Conservation (phyloP, 768 basidiomycete genomes). For the Mrakia blollopis region DNA sequence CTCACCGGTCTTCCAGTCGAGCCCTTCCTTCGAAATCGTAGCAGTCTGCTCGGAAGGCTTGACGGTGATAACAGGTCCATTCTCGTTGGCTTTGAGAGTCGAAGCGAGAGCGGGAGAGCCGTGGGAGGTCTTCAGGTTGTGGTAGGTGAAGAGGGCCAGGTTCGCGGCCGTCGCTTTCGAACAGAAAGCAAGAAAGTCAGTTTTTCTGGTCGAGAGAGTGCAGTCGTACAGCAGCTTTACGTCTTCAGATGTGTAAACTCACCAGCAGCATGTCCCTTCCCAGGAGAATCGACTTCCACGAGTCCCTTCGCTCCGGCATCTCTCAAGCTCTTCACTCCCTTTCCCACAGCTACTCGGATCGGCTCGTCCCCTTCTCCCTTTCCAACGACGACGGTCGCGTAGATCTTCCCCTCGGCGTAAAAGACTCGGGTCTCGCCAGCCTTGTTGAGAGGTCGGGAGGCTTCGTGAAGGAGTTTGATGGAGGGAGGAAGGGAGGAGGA, state of each 20-base stretch:
- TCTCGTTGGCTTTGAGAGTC: not conserved
- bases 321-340: slow-evolving; percentile 65
- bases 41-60: slow-evolving; percentile 52
- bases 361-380: slow-evolving; percentile 55
- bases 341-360: slow-evolving; percentile 65
- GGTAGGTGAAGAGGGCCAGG: slow-evolving; percentile 67
- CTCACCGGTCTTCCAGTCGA: slow-evolving; percentile 63
- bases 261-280: slow-evolving; percentile 72
- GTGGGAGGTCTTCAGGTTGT: slow-evolving; percentile 59
- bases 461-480: slow-evolving; percentile 52
- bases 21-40: slow-evolving; percentile 45
- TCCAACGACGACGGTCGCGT: slow-evolving; percentile 25
- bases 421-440: slow-evolving; percentile 39
- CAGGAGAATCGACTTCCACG: slow-evolving; percentile 58
- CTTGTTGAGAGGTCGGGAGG: slow-evolving; percentile 37
- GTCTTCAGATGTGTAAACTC: slow-evolving; percentile 39
- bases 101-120: slow-evolving; percentile 20
- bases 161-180: slow-evolving; percentile 67
- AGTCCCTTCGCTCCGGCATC: slow-evolving; percentile 56
- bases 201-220: not conserved
- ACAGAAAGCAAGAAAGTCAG: slow-evolving; percentile 24
- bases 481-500: slow-evolving; percentile 36
- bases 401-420: slow-evolving; percentile 34
- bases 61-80: slow-evolving; percentile 48
- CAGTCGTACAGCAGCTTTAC: slow-evolving; percentile 21